Percentiles rank a stretch among this genome's conserved stretches.
phyloP scores from a whole-genome alignment of 192 early-diverging fungal genomes.

The Linnemannia exigua region DNA sequence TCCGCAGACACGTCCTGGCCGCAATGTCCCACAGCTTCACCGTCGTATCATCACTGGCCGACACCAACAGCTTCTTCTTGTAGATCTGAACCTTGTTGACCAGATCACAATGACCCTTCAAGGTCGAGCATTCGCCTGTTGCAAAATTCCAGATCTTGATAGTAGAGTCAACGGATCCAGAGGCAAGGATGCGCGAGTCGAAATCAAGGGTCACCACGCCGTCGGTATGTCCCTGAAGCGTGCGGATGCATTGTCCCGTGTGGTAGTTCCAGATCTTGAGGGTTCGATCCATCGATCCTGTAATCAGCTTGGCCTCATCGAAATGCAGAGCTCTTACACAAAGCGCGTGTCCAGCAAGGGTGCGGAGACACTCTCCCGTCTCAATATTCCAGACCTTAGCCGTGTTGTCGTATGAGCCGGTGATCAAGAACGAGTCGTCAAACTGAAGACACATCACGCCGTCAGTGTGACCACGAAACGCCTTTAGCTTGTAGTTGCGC shows the following conservation, averaged over 20 bases:
- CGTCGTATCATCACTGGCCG: conserved; percentile 92
- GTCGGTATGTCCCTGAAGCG: conserved; percentile 80
- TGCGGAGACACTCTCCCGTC: conserved; percentile 82
- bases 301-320: conserved; percentile 94
- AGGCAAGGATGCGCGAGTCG: conserved; percentile 80
- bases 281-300: conserved; percentile 93
- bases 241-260: conserved; percentile 89
- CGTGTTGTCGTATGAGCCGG: conserved; percentile 91
- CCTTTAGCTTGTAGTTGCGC: conserved; percentile 75
- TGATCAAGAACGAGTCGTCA: conserved; percentile 87
- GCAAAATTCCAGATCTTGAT: conserved; percentile 91
- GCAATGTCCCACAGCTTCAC: conserved; percentile 89
- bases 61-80: conserved; percentile 76
- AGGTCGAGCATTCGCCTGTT: conserved; percentile 74
- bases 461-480: conserved; percentile 87
- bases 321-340: conserved; percentile 93
- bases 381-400: conserved; percentile 92
- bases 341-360: conserved; percentile 87
- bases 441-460: conserved; percentile 93
- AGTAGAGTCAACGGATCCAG: conserved; percentile 86
- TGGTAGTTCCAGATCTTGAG: conserved; percentile 95
- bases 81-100: conserved; percentile 92
- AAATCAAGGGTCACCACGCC: conserved; percentile 92
- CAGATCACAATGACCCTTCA: conserved; percentile 91
- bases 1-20: conserved; percentile 75